These are phyloP conservation scores for Populus deltoides DNA, from an alignment of 345 rosid species.

Conservation along the genomic window DNA sequence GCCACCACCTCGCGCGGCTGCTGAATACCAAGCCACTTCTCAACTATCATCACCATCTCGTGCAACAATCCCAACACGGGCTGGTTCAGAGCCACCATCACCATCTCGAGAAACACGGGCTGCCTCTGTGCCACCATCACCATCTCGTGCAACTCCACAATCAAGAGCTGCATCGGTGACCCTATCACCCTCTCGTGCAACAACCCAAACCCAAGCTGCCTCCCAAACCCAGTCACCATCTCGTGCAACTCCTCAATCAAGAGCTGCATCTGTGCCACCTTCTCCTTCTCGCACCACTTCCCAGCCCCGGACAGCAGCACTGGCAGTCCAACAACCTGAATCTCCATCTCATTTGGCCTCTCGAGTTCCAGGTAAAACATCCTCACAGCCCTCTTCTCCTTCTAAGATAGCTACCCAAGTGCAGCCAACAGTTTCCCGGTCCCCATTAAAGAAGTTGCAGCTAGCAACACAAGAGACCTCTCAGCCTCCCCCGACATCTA, in stretches of 20 bases:
- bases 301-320: conserved; percentile 21
- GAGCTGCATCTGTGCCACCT: conserved; percentile 24
- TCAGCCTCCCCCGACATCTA: conserved; percentile 7
- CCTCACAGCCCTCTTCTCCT: conserved; percentile 29
- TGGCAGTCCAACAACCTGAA: conserved; percentile 21
- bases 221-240: conserved; percentile 25
- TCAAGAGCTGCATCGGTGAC: conserved; percentile 21
- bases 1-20: conserved; percentile 9
- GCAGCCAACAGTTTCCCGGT: conserved; percentile 21
- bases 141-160: conserved; percentile 30
- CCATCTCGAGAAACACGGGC: conserved; percentile 23
- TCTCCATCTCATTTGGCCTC: conserved; percentile 23
- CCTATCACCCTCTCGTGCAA: conserved; percentile 11
- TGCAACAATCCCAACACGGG: conserved; percentile 10
- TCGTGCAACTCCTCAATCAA: conserved; percentile 26
- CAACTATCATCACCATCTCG: conserved; percentile 27
- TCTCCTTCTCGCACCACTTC: conserved; percentile 11
- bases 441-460: conserved; percentile 23
- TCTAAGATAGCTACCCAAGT: conserved; percentile 19
- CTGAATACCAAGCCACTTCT: conserved; percentile 16
- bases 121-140: conserved; percentile 13
- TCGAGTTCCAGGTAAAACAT: conserved; percentile 22
- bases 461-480: conserved; percentile 14
- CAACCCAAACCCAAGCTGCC: conserved; percentile 20
- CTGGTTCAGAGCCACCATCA: conserved; percentile 17